Evolutionary conservation across 768 basidiomycete species (phyloP).

Genomic region (Mycena vitilis): DNA sequence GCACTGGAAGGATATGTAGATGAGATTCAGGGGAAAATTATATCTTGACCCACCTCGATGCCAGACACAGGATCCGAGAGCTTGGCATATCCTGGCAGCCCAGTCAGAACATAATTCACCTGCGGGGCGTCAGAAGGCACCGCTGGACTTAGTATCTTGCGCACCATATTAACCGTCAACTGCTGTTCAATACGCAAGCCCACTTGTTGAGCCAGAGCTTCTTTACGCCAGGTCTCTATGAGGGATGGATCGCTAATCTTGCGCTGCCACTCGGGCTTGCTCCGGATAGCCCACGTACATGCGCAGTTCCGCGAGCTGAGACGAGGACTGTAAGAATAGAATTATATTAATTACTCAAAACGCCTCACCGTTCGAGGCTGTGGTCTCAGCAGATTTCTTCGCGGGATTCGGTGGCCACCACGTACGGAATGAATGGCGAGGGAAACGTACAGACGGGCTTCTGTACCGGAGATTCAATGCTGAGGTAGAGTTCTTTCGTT

Average conservation of each 20-base stretch:
- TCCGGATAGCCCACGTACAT: conserved; percentile 36
- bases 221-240: conserved; percentile 34
- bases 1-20: conserved; percentile 20
- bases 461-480: neutral
- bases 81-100: conserved; percentile 33
- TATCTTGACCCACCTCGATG: conserved; percentile 17
- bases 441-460: conserved; percentile 30
- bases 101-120: conserved; percentile 36
- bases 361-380: conserved; percentile 22
- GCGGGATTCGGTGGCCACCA: neutral
- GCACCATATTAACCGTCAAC: conserved; percentile 32
- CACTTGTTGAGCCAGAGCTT: conserved; percentile 30
- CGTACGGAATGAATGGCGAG: conserved; percentile 24
- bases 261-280: conserved; percentile 31
- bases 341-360: no score
- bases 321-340: neutral
- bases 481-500: no score
- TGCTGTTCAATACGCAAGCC: conserved; percentile 1
- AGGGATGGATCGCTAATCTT: conserved; percentile 28
- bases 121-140: neutral
- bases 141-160: neutral
- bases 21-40: neutral
- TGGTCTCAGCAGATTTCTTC: conserved; percentile 20
- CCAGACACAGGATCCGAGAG: conserved; percentile 30
- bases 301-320: conserved; percentile 31